Base-by-base conservation (phyloP, 1,139 yeast genomes). In the Geotrichum klebahnii region DNA sequence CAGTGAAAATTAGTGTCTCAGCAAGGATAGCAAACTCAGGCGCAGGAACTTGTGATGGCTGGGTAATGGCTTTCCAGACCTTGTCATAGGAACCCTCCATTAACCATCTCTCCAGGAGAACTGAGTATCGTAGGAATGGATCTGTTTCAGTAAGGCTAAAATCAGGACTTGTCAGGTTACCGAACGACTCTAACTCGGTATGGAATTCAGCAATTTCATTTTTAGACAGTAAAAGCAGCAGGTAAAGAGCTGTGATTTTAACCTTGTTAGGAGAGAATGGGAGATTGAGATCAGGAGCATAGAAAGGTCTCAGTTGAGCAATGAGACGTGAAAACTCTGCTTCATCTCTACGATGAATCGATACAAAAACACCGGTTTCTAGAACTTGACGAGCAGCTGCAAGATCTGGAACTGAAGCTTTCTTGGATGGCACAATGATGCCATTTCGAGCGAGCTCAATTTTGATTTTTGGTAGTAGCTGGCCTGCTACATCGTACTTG, bases 31-130 rank as follows among this genome's bases (percentile, higher is more conserved):
- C 69, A 55, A 70, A 72, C 56, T 72, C 77, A 17, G 71, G 72
- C 16, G 75, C 67, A 16, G 81, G 81, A 48, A 77, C 76, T 62
- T 78, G 67, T 43, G 68, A 58, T 47, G 63, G 55, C 54, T 70
- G 69, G 4, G 74, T 73, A 71, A 83, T 78, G 50, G 87, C 77
- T 60, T 82, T 83, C 86, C 95, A 86, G 50, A 92, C 92, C 69
- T 87, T 87, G 67, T 88, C 94, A 68, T 90, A 92, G 57, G 92
- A 85, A 42, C 98, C 98, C 67, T 92, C 98, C 86, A 92, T 89
- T 59, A 92, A 78, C 82, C 95, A 87, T 59, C 88, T 84, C 67
- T 92, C 98, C 59, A 92, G 80, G 59, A 82, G 80, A 53, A 92
- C 82, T 24, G 98, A 97, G 67, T 89, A 89, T 50, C 80, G 78